Evolutionary conservation across 2,329 filamentous ascomycete species (phyloP), one percentile per base, ranked within the genome.

Genomic region (Venturia carpophila): DNA sequence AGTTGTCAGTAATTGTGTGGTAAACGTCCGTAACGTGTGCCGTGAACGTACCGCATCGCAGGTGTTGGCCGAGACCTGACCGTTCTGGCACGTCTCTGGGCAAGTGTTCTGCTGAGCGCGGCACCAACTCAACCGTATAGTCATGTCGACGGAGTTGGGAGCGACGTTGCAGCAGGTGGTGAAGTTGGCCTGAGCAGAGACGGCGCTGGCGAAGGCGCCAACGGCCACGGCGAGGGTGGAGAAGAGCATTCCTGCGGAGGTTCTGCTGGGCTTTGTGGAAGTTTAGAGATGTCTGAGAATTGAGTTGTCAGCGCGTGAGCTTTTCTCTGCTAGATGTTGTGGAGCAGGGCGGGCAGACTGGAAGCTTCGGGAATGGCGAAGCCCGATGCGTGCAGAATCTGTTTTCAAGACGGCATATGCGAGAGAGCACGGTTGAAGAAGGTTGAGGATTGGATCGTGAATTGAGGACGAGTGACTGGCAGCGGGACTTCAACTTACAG

Each of bases 41-140:
- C 21, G 21, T 11, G 10, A 19, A 75, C 83, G 73, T 80, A 88
- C 86, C 43, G 75, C 56, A 68, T 84, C 78, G 73, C 86, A 89
- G 61, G 71, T 74, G 77, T 87, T 87, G 68, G 71, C 70, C 67
- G 72, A 75, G 69, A 78, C 75, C 68, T 73, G 71, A 68, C 80
- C 73, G 66, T 72, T 79, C 67, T 79, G 79, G 75, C 86, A 89
- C 68, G 88, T 79, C 66, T 79, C 72, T 19, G 82, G 83, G 76
- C 86, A 89, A 56, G 80, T 80, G 75, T 85, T 84, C 67, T 75
- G 75, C 76, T 88, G 78, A 68, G 79, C 83, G 64, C 75, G 73
- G 73, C 86, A 89, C 84, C 84, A 88, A 66, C 76, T 69, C 71
- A 74, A 68, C 68, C 75, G 76, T 30, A 72, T 69, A 52, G 71